These are phyloP conservation scores for Nemania bipapillata DNA, from an alignment of 2,329 filamentous ascomycete species.

Conservation along the genomic window DNA sequence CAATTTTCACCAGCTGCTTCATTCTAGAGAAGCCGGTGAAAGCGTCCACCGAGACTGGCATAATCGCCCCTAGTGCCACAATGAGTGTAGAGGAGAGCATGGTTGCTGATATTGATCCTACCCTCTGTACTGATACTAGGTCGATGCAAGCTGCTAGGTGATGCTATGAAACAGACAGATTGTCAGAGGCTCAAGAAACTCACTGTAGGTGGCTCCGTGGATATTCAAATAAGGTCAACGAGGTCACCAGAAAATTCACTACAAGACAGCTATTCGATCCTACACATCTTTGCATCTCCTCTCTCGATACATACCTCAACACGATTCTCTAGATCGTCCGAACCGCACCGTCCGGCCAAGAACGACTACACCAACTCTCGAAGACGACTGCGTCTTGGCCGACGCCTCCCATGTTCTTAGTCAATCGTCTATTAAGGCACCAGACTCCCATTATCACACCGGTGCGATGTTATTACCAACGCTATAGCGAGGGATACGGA, in stretches of 20 bases:
- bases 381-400: constrained; percentile 21
- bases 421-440: constrained; percentile 17
- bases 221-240: constrained; percentile 2
- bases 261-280: neutral
- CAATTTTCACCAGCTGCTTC: constrained; percentile 39
- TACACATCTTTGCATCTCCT: neutral
- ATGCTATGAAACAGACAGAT: neutral
- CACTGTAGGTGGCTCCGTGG: constrained; percentile 2
- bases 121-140: neutral
- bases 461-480: constrained; percentile 17
- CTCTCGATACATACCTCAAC: neutral
- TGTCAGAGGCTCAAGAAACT: neutral
- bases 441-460: neutral
- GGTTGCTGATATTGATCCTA: neutral
- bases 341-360: constrained; percentile 17
- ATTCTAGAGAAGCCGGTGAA: constrained; percentile 30
- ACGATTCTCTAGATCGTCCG: neutral
- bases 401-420: constrained; percentile 13
- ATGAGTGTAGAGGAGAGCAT: constrained; percentile 18
- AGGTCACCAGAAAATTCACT: neutral
- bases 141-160: neutral
- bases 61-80: constrained; percentile 5
- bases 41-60: constrained; percentile 1
- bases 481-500: constrained; percentile 21
- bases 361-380: constrained; percentile 10